Evolutionary conservation across 495 filamentous ascomycete species (phyloP).

Genomic region (Podospora didyma): DNA sequence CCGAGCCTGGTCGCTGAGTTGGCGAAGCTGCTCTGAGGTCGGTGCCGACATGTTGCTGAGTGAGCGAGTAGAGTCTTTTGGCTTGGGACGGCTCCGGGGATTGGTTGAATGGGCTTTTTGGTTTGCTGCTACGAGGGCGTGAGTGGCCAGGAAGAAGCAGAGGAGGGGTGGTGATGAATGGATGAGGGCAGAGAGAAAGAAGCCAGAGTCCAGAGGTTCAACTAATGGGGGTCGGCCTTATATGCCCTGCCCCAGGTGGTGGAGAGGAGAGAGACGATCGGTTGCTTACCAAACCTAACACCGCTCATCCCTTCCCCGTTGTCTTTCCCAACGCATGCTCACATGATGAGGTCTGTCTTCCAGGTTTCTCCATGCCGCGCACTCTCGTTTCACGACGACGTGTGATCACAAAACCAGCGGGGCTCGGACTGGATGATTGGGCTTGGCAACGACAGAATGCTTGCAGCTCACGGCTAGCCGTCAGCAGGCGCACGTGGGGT

Average conservation of each 20-base stretch:
- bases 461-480: background rate
- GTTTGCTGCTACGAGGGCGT: too few relatives aligned
- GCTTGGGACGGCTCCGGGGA: background rate
- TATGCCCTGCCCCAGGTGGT: background rate
- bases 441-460: background rate
- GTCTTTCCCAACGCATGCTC: background rate
- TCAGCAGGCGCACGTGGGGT: background rate
- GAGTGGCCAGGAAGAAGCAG: too few relatives aligned
- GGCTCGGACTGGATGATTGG: background rate
- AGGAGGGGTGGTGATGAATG: background rate
- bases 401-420: background rate
- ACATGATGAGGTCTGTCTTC: background rate
- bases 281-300: background rate
- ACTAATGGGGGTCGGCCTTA: background rate
- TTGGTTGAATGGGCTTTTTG: background rate
- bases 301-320: background rate
- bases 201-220: background rate
- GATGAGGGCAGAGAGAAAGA: background rate
- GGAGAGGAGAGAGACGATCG: too few relatives aligned
- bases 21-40: conserved; percentile 11
- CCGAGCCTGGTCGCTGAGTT: conserved; percentile 21
- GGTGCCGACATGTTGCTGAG: conserved; percentile 1
- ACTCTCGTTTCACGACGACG: background rate
- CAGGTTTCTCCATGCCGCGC: background rate
- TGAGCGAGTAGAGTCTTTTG: background rate